Conservation (phyloP, 1,284 basidiomycete genomes). For the Pisolithus thermaeus region DNA sequence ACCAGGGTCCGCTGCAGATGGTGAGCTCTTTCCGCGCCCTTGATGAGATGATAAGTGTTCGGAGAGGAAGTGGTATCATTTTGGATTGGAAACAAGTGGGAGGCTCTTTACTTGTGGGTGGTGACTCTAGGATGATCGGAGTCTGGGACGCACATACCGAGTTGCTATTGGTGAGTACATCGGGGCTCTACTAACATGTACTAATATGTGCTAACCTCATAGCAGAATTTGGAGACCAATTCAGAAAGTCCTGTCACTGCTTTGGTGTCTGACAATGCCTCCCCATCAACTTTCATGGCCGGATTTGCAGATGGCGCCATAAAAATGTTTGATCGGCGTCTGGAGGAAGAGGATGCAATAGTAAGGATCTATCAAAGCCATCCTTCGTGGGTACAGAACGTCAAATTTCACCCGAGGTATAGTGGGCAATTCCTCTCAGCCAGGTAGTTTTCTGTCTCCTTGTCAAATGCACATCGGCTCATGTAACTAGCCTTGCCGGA, state of each 20-base stretch:
- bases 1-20: conserved; percentile 70
- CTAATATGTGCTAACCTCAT: neutral
- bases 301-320: conserved; percentile 93
- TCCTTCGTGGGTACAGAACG: conserved; percentile 87
- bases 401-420: conserved; percentile 77
- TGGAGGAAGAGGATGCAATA: conserved; percentile 81
- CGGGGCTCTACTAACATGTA: conserved; percentile 1
- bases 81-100: conserved; percentile 92
- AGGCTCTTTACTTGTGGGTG: conserved; percentile 83
- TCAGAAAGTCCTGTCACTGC: conserved; percentile 88
- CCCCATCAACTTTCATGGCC: conserved; percentile 79
- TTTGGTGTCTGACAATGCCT: conserved; percentile 75
- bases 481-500: conserved; percentile 68
- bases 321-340: conserved; percentile 87
- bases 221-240: conserved; percentile 81
- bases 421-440: conserved; percentile 83
- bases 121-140: conserved; percentile 85
- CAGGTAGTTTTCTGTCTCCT: conserved; percentile 46
- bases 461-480: neutral
- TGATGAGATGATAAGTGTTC: conserved; percentile 69
- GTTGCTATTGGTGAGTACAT: conserved; percentile 63
- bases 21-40: conserved; percentile 92
- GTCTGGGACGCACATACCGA: conserved; percentile 97
- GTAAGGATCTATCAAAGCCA: conserved; percentile 83
- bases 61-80: conserved; percentile 78